Conservation (phyloP, 768 basidiomycete species). For the Podaxis carcinomalis region DNA sequence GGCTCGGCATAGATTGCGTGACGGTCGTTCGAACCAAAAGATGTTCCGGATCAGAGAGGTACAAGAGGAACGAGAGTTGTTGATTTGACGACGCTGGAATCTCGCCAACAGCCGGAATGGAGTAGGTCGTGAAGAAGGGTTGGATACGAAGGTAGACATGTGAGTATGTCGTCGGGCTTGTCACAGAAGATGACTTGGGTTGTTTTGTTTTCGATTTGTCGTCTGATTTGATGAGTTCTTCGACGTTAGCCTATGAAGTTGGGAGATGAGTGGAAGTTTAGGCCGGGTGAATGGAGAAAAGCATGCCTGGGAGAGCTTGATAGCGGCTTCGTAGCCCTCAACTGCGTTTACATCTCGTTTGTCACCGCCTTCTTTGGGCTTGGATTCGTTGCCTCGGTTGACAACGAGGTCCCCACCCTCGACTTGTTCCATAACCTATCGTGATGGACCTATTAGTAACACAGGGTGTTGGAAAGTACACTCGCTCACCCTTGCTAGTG, state of each 20-base stretch:
- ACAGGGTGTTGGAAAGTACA: not conserved
- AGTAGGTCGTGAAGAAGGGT: conserved; percentile 65
- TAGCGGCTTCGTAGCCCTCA: conserved; percentile 79
- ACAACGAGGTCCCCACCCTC: conserved; percentile 89
- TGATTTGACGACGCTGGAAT: conserved; percentile 30
- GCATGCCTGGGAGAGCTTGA: conserved; percentile 78
- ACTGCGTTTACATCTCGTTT: conserved; percentile 76
- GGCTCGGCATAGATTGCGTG: conserved; percentile 78
- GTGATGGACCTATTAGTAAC: conserved; percentile 1
- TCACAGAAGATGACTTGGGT: conserved; percentile 26
- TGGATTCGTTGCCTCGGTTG: conserved; percentile 75
- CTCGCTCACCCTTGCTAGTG: conserved; percentile 66
- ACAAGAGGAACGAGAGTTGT: conserved; percentile 68
- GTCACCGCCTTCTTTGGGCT: conserved; percentile 52
- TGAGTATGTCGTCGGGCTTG: conserved; percentile 72
- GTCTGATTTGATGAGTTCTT: conserved; percentile 69
- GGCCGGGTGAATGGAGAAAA: conserved; percentile 1
- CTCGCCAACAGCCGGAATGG: conserved; percentile 33
- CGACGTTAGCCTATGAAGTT: conserved; percentile 61
- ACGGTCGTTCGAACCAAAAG: conserved; percentile 70
- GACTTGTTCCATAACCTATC: conserved; percentile 89
- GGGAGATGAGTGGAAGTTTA: not conserved
- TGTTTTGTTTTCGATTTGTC: conserved; percentile 26
- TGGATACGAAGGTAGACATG: conserved; percentile 93
- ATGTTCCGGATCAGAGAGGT: conserved; percentile 77